A percentile compares a stretch with the other conserved stretches of the same genome.
phyloP scores from a whole-genome alignment of 805 yeast genomes.

The Schwanniomyces polymorphus region DNA sequence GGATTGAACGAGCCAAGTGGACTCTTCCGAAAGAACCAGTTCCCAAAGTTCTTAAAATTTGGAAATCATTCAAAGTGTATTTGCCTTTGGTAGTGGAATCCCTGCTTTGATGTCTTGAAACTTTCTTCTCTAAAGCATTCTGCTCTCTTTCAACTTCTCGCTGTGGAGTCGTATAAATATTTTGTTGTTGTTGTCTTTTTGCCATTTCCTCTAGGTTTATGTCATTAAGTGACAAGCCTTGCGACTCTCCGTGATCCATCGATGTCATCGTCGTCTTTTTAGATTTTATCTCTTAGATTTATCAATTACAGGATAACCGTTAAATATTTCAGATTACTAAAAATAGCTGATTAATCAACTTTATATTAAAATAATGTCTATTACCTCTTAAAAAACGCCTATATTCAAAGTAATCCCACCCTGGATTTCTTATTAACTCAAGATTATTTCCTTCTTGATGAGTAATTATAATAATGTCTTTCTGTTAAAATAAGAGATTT shows the following conservation, averaged over 20 bases:
- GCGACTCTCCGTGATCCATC: slow-evolving; percentile 22
- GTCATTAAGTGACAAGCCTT: slow-evolving; percentile 23
- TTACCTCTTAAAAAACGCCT: neutral
- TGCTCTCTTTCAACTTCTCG: slow-evolving; percentile 7
- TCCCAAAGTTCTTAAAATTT: slow-evolving; percentile 56
- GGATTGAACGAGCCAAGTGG: slow-evolving; percentile 57
- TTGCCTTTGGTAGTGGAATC: slow-evolving; percentile 54
- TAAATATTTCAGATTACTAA: too few relatives aligned
- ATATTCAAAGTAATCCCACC: neutral
- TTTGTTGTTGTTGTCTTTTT: slow-evolving; percentile 26
- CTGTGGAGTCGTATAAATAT: slow-evolving; percentile 21
- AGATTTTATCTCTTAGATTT: neutral
- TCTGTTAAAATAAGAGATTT: neutral
- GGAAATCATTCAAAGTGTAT: slow-evolving; percentile 56
- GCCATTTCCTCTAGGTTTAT: slow-evolving; percentile 27
- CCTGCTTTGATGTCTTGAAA: slow-evolving; percentile 15
- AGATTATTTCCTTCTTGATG: neutral
- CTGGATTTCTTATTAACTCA: neutral
- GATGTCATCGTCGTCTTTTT: slow-evolving; percentile 18
- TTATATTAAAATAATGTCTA: neutral
- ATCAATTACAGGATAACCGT: neutral
- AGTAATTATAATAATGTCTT: neutral
- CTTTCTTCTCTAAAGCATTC: neutral
- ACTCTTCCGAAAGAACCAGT: slow-evolving; percentile 65
- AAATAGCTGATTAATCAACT: neutral